These are phyloP conservation scores for Scheffersomyces coipomensis DNA, from an alignment of 805 yeast species.

Conservation along the genomic window DNA sequence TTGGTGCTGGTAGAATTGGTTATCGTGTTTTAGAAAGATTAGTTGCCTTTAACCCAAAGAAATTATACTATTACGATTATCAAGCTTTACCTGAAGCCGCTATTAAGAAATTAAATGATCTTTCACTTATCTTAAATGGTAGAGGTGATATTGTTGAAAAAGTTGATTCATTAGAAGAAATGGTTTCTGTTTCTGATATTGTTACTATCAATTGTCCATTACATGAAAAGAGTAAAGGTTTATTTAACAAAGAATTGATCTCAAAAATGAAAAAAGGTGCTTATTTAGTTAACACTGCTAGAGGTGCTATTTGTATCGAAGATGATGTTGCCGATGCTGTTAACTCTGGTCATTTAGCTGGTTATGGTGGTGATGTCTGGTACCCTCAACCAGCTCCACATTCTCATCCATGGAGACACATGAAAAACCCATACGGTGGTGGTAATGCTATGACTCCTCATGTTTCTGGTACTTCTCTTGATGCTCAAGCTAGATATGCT, in stretches of 20 bases:
- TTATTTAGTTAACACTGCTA: slow-evolving; percentile 73
- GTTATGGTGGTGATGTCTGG: slow-evolving; percentile 89
- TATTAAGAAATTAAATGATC: slow-evolving; percentile 34
- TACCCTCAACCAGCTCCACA: slow-evolving; percentile 80
- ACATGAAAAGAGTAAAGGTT: slow-evolving; percentile 65
- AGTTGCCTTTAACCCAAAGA: slow-evolving; percentile 71
- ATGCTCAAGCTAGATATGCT: slow-evolving; percentile 76
- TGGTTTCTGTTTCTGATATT: slow-evolving; percentile 66
- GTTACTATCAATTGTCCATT: slow-evolving; percentile 79
- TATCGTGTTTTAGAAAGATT: slow-evolving; percentile 71
- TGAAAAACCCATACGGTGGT: slow-evolving; percentile 63
- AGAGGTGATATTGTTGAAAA: slow-evolving; percentile 56
- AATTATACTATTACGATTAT: slow-evolving; percentile 72
- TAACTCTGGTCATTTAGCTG: slow-evolving; percentile 63
- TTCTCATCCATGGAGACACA: slow-evolving; percentile 74
- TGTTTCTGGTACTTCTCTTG: slow-evolving; percentile 74
- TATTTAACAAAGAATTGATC: slow-evolving; percentile 63
- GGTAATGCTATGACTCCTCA: slow-evolving; percentile 89
- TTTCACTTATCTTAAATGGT: slow-evolving; percentile 41
- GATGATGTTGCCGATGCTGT: slow-evolving; percentile 78
- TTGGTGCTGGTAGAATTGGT: slow-evolving; percentile 83
- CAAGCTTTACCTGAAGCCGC: slow-evolving; percentile 62
- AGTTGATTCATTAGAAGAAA: slow-evolving; percentile 58
- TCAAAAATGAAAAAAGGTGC: slow-evolving; percentile 73
- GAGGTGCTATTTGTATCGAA: slow-evolving; percentile 76